These are phyloP conservation scores for Pythium insidiosum DNA, from an alignment of 352 stramenopile genomes.

Conservation along the genomic window DNA sequence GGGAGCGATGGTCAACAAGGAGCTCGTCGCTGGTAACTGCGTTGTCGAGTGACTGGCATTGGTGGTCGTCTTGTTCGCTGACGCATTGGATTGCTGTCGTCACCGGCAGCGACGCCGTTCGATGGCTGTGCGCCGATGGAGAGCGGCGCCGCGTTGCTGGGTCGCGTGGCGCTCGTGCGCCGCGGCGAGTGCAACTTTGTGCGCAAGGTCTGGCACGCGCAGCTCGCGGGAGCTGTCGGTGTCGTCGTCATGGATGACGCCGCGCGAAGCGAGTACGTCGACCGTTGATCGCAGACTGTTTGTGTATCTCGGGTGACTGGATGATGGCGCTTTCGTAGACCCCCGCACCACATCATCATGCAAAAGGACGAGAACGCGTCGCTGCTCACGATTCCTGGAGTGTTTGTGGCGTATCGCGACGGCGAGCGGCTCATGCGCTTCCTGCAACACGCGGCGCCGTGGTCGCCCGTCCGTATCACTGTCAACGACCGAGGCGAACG, in stretches of 20 bases:
- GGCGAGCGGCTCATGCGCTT: conserved; percentile 45
- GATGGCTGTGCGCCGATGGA: conserved; percentile 47
- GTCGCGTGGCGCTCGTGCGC: conserved; percentile 69
- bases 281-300: background rate
- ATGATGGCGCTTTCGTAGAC: conserved; percentile 14
- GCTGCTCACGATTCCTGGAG: conserved; percentile 49
- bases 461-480: conserved; percentile 49
- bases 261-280: conserved; percentile 42
- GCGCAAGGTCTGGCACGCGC: conserved; percentile 40
- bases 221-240: conserved; percentile 51
- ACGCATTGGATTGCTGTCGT: too few relatives aligned
- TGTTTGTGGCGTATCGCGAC: conserved; percentile 64
- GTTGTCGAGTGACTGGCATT: conserved; percentile 6
- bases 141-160: conserved; percentile 26
- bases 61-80: too few relatives aligned
- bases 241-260: conserved; percentile 70
- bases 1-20: conserved; percentile 16
- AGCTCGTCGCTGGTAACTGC: conserved; percentile 35
- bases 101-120: conserved; percentile 40
- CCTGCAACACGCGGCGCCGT: conserved; percentile 30
- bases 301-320: background rate
- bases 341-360: conserved; percentile 81
- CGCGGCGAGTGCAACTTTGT: conserved; percentile 65
- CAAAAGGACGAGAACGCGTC: conserved; percentile 71
- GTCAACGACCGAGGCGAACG: conserved; percentile 48